Base-by-base conservation (phyloP, 23 red algal species). In the Agarophyton chilense region DNA sequence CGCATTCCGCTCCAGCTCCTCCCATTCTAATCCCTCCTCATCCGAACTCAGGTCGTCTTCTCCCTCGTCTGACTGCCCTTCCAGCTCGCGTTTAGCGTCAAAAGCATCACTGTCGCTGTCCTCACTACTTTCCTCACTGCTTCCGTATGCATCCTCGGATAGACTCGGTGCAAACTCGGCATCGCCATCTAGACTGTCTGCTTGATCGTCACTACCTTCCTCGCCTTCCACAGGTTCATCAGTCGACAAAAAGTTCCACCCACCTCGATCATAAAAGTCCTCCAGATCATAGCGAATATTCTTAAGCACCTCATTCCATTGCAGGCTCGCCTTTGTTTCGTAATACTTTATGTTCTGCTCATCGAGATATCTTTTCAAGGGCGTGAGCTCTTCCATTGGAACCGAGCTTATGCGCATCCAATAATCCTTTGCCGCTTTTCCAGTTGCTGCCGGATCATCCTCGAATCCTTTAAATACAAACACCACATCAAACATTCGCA, bases 401-500 rank as follows among this genome's bases (percentile, higher is more conserved):
- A 98, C 90, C n/a, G 92, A 84, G 51, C 77, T 94, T 29, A 98
- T 98, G 24, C 96, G 92, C 62, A 83, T 66, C 94, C 94, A 98
- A 10, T 79, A 61, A 61, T 87, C 85, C 68, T 87, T 87, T 39
- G 53, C 84, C 21, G 82, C 89, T 52, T 82, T 88, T 25, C 71
- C 73, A 29, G 77, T 78, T 26, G 78, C 72, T 31, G 72, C 87
- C 1, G 90, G 86, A 39, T 93, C 90, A 50, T 81, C 73, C 54
- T 92, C 88, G 82, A 98, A 98, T 52, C 86, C 88, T 74, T 98
- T 98, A 31, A 94, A 93, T 39, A 98, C 92, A 85, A 98, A 95
- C 31, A 98, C 96, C 40, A 98, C 75, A 52, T 98, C 96, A 85
- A 98, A 98, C 63, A 94, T 98, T 29, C 92, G 88, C 24, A 98